Conservation (phyloP, 345 rosid genomes). For the Eucalyptus urophylla region DNA sequence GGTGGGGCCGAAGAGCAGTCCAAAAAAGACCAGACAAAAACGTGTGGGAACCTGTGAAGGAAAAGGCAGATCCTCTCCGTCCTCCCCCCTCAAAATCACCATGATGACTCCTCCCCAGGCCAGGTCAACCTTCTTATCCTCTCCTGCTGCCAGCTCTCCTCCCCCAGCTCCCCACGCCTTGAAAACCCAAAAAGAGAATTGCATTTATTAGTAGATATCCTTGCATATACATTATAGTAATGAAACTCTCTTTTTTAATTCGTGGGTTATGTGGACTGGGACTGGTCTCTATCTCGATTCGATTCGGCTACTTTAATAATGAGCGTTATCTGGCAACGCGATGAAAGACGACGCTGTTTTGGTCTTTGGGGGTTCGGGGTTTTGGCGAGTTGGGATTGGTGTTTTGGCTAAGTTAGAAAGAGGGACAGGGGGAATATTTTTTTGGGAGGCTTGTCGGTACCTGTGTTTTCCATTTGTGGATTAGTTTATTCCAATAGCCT, state of each 20-base stretch:
- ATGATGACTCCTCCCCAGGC: background rate
- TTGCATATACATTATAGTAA: background rate
- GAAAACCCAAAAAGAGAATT: background rate
- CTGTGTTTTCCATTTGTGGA: background rate
- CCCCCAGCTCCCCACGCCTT: background rate
- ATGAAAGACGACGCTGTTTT: background rate
- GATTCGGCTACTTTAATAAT: background rate
- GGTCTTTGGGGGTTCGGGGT: background rate
- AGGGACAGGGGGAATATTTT: background rate
- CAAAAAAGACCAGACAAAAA: background rate
- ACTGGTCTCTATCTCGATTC: no score
- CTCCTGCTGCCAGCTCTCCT: background rate
- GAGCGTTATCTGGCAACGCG: background rate
- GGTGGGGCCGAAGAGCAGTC: background rate
- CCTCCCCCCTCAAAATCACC: background rate
- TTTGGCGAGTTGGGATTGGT: background rate
- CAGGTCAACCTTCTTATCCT: conserved; percentile 15
- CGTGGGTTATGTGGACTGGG: background rate
- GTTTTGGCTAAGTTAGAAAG: background rate
- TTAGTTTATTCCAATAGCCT: background rate
- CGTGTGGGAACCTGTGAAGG: background rate
- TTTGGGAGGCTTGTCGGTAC: background rate
- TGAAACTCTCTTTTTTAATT: no score
- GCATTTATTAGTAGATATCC: background rate
- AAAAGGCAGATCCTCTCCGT: background rate